Evolutionary conservation across 2,329 filamentous ascomycete genomes (phyloP), one percentile per base, ranked within the genome.

Genomic region (Pyricularia pennisetigena): DNA sequence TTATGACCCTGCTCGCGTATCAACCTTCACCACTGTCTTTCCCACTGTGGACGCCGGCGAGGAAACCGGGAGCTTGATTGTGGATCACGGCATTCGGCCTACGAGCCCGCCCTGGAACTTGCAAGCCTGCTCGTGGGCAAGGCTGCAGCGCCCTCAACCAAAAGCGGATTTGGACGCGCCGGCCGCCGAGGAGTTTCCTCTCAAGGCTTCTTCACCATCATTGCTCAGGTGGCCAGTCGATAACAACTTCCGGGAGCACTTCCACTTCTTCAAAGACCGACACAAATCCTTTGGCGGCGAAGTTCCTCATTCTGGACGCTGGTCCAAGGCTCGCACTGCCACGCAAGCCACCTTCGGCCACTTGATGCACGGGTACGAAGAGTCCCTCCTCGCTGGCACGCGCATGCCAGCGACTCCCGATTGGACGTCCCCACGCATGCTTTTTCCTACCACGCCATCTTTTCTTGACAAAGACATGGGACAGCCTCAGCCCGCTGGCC

Each of bases 271-370:
- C 35, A 3, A 14, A 14, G 35, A 57, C 16, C 26, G 26, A 16
- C 8, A 54, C 9, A 12, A 1, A 29, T 28, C 35, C 24, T 26
- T 62, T 62, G 26, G 5, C 7, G 24, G 59, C 12, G 59, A 4
- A 28, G 24, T 57, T 29, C 14, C 65, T 23, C 16, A 9, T 14
- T 20, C 9, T 30, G 65, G 62, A 16, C 63, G 24, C 30, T 68
- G 63, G 68, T 28, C 64, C 16, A n/a, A 16, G 14, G 59, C 57
- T n/a, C 26, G n/a, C 14, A 67, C 54, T 16, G 6, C 66, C 20
- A 63, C 66, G 2, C 23, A 29, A 2, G 83, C 83, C 12, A 77
- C 78, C 2, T 87, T 87, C 71, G 85, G 85, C 23, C 81, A 84
- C 67, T 70, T 86, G 41, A 78, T 87, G 0, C 81, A 83, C 69